These are phyloP conservation scores for Xenoacremonium recifei DNA, from an alignment of 2,329 filamentous ascomycete species.

Conservation along the genomic window DNA sequence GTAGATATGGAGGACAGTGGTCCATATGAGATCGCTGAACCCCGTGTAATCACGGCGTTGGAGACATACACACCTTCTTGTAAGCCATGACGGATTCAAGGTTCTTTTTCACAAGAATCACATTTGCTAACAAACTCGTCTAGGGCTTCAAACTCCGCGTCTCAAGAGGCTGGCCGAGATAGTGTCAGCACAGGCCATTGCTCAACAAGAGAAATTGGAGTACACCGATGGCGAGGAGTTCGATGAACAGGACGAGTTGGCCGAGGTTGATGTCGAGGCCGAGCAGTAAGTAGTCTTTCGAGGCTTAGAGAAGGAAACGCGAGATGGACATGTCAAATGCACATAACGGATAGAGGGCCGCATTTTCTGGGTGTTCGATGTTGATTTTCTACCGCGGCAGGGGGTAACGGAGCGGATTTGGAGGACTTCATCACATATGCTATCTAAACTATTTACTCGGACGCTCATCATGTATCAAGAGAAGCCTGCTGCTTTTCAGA, in stretches of 20 bases:
- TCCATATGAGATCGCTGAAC: slow-evolving; percentile 97
- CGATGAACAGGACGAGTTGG: slow-evolving; percentile 49
- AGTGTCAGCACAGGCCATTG: slow-evolving; percentile 92
- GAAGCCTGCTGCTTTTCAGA: slow-evolving; percentile 14
- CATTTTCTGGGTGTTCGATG: slow-evolving; percentile 29
- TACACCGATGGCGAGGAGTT: slow-evolving; percentile 44
- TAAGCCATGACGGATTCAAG: slow-evolving; percentile 45
- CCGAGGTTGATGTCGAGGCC: slow-evolving; percentile 50
- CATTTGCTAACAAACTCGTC: slow-evolving; percentile 26
- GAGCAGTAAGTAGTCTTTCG: slow-evolving; percentile 30
- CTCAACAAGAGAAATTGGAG: slow-evolving; percentile 86
- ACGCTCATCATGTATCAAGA: slow-evolving; percentile 22
- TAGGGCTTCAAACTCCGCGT: slow-evolving; percentile 93
- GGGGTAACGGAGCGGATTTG: slow-evolving; percentile 24
- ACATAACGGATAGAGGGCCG: slow-evolving; percentile 24
- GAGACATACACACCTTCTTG: slow-evolving; percentile 98
- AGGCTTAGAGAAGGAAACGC: slow-evolving; percentile 14
- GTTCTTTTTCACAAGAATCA: slow-evolving; percentile 6
- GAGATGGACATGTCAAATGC: slow-evolving; percentile 20
- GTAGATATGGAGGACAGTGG: slow-evolving; percentile 99
- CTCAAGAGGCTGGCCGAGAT: slow-evolving; percentile 97
- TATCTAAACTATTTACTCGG: slow-evolving; percentile 18
- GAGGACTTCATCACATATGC: slow-evolving; percentile 12
- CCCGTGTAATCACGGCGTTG: slow-evolving; percentile 88
- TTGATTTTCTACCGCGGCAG: slow-evolving; percentile 24